A percentile compares a stretch with the other conserved stretches of the same genome.
These are phyloP conservation scores for Corniculantispora saksenae DNA, from an alignment of 2,329 filamentous ascomycete species.

Conservation along the genomic window DNA sequence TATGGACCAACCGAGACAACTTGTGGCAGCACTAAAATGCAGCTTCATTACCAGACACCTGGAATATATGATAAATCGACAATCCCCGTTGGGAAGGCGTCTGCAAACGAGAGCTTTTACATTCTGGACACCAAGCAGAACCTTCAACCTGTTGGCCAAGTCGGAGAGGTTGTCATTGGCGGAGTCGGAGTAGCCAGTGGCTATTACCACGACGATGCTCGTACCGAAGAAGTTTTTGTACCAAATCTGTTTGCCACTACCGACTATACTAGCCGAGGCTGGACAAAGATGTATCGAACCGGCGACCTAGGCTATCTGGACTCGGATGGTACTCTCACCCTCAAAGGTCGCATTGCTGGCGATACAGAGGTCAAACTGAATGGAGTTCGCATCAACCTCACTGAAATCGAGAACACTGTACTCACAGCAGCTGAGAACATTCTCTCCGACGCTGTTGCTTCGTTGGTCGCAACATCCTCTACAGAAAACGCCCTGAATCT, in stretches of 20 bases:
- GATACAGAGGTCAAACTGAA: not conserved
- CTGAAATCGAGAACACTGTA: not conserved
- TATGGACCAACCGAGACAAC: conserved; percentile 36
- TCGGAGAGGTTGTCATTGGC: conserved; percentile 34
- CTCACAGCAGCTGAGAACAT: too few species aligned
- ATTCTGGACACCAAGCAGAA: conserved; percentile 37
- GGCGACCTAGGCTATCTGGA: not conserved
- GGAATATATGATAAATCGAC: not conserved
- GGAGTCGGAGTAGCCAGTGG: conserved; percentile 33
- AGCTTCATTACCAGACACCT: not conserved
- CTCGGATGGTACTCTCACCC: not conserved
- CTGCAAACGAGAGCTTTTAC: conserved; percentile 35
- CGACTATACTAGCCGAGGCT: too few species aligned
- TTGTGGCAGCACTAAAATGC: not conserved
- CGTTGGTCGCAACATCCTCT: too few species aligned
- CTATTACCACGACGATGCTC: conserved; percentile 32
- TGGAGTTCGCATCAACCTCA: not conserved
- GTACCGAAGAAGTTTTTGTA: not conserved
- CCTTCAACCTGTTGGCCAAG: conserved; percentile 38
- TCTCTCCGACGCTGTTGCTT: too few species aligned
- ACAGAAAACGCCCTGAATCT: too few species aligned
- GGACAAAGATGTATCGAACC: not conserved
- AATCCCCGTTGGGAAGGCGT: not conserved
- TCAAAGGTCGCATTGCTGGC: not conserved
- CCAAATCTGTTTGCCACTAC: not conserved